These are phyloP conservation scores for Fistulinella staudtii DNA, from an alignment of 1,284 basidiomycete genomes.

Conservation along the genomic window DNA sequence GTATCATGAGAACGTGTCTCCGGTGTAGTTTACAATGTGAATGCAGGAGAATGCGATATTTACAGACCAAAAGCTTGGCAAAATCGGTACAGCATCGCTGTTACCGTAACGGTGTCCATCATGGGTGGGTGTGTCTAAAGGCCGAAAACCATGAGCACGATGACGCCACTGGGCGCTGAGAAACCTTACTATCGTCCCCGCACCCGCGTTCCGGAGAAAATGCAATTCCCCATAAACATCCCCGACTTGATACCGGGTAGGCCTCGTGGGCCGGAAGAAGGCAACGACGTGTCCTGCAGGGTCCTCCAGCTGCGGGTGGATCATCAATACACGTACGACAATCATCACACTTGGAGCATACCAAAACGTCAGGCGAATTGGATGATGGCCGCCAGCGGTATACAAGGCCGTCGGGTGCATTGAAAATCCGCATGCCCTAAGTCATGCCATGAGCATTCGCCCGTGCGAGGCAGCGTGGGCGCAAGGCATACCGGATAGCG, in stretches of 20 bases:
- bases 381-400: conserved; percentile 72
- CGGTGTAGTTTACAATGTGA: conserved; percentile 33
- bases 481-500: conserved; percentile 48
- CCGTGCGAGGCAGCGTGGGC: conserved; percentile 2
- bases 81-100: conserved; percentile 78
- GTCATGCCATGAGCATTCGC: conserved; percentile 16
- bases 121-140: conserved; percentile 75
- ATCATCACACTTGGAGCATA: conserved; percentile 37
- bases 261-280: conserved; percentile 69
- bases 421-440: conserved; percentile 65
- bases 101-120: conserved; percentile 81
- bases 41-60: conserved; percentile 29
- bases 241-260: conserved; percentile 74
- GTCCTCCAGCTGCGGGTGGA: conserved; percentile 59
- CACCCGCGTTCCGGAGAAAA: conserved; percentile 70
- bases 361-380: conserved; percentile 57
- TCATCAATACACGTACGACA: conserved; percentile 15
- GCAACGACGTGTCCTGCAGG: conserved; percentile 64
- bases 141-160: conserved; percentile 21
- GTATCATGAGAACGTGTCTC: conserved; percentile 31
- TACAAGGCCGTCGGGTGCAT: conserved; percentile 72
- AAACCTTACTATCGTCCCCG: conserved; percentile 66
- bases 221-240: conserved; percentile 81
- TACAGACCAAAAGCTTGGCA: conserved; percentile 64
- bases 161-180: conserved; percentile 15